These are phyloP conservation scores for Sporopachydermia lactativora DNA, from an alignment of 805 yeast genomes.

Conservation along the genomic window DNA sequence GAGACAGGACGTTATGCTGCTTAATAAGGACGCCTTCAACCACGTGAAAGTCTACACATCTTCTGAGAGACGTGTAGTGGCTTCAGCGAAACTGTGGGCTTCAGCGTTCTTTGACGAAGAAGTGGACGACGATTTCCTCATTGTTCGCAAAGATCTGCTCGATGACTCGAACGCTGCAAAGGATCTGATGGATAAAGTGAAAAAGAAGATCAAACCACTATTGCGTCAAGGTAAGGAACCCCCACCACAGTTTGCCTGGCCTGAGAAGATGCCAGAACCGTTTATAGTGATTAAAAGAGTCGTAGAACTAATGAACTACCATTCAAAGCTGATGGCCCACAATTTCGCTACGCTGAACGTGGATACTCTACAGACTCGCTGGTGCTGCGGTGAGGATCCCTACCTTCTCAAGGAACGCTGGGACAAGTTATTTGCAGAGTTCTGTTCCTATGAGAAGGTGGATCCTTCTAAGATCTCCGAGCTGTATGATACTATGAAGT, in stretches of 20 bases:
- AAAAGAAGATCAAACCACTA: constrained; percentile 88
- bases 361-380: constrained; percentile 50
- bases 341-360: constrained; percentile 61
- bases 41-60: constrained; percentile 82
- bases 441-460: constrained; percentile 83
- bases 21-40: constrained; percentile 72
- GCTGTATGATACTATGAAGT: constrained; percentile 95
- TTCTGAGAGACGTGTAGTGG: constrained; percentile 87
- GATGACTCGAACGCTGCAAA: constrained; percentile 98
- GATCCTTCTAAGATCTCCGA: constrained; percentile 97
- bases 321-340: constrained; percentile 67
- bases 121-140: constrained; percentile 63
- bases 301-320: constrained; percentile 90
- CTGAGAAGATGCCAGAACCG: constrained; percentile 96
- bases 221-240: constrained; percentile 93
- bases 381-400: constrained; percentile 98
- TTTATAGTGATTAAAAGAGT: constrained; percentile 87
- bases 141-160: constrained; percentile 75
- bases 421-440: constrained; percentile 92
- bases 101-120: constrained; percentile 58
- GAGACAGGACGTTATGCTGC: constrained; percentile 78
- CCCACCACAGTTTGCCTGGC: constrained; percentile 98
- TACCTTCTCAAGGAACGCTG: constrained; percentile 83
- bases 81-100: constrained; percentile 83
- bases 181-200: constrained; percentile 93